Percentiles rank a stretch among this genome's conserved stretches.
These are phyloP conservation scores for Phytophthora pini DNA, from an alignment of 352 stramenopile species.

Conservation along the genomic window DNA sequence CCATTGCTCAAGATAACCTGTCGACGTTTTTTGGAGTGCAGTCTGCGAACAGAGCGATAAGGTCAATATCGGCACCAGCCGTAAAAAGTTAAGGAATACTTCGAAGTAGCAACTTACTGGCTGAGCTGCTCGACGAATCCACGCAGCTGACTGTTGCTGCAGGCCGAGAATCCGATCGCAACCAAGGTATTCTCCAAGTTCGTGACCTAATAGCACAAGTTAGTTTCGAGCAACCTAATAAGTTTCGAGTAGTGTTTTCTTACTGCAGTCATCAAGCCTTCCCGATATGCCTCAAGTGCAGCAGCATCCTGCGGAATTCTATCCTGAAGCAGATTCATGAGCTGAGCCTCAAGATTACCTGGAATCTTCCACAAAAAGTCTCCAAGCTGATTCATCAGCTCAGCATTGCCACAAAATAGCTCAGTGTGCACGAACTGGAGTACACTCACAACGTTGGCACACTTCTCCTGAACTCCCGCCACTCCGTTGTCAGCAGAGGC, in stretches of 20 bases:
- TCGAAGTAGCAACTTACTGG: constrained; percentile 43
- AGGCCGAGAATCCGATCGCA: constrained; percentile 54
- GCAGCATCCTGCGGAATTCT: constrained; percentile 72
- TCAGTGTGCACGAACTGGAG: constrained; percentile 67
- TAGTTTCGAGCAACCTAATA: background rate
- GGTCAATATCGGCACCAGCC: background rate
- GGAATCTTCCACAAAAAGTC: constrained; percentile 77
- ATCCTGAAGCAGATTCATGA: constrained; percentile 68
- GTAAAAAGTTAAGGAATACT: background rate
- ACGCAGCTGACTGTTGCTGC: constrained; percentile 63
- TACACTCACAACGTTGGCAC: constrained; percentile 48
- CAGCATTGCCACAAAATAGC: constrained; percentile 46
- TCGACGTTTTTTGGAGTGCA: constrained; percentile 75
- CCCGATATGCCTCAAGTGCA: constrained; percentile 55
- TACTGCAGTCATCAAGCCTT: constrained; percentile 51
- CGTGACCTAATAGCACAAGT: constrained; percentile 40
- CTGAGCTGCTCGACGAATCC: constrained; percentile 65
- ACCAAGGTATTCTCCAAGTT: constrained; percentile 59
- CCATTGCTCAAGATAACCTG: constrained; percentile 62
- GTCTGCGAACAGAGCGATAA: constrained; percentile 28
- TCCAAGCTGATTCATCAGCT: constrained; percentile 60
- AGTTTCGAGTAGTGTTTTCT: background rate
- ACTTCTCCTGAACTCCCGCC: constrained; percentile 44
- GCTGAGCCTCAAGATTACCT: constrained; percentile 69
- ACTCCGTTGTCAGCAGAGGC: constrained; percentile 28